A percentile compares a stretch with the other conserved stretches of the same genome.
These are phyloP conservation scores for Desmodesmus armatus DNA, from an alignment of 139 green algal genomes.

Conservation along the genomic window DNA sequence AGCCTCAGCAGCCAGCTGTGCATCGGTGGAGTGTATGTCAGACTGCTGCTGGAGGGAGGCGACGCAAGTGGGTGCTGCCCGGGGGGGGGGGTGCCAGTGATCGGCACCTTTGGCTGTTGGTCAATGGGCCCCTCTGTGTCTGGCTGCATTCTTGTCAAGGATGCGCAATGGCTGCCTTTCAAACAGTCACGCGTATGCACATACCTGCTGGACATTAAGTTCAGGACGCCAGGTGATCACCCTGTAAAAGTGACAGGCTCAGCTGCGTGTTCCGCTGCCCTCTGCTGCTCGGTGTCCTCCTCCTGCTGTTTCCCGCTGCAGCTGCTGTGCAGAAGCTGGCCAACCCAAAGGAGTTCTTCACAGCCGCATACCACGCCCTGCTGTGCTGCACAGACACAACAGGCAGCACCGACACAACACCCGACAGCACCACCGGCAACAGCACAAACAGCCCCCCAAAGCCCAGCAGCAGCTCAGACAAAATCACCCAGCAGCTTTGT, in stretches of 20 bases:
- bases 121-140: no score
- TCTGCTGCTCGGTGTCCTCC: neutral
- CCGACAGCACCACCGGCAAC: neutral
- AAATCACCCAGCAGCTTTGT: slow-evolving; percentile 74
- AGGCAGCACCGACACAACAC: neutral
- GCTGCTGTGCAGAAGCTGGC: slow-evolving; percentile 75
- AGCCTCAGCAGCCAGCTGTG: slow-evolving; percentile 78
- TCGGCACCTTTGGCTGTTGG: no score
- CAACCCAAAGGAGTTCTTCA: slow-evolving; percentile 84
- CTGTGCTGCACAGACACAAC: slow-evolving; percentile 29
- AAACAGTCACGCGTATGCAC: no score
- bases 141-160: no score
- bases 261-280: neutral
- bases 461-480: neutral
- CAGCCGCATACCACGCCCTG: slow-evolving; percentile 75
- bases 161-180: no score
- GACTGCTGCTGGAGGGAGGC: slow-evolving; percentile 86
- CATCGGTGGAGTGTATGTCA: slow-evolving; percentile 88
- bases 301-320: neutral
- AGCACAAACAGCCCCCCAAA: neutral
- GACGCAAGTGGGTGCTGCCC: slow-evolving; percentile 53
- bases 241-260: neutral
- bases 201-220: no score
- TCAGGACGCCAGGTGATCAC: no score
- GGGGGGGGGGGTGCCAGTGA: no score